Conservation (phyloP, 2,329 filamentous ascomycete species). For the Sporothrix brunneoviolacea region DNA sequence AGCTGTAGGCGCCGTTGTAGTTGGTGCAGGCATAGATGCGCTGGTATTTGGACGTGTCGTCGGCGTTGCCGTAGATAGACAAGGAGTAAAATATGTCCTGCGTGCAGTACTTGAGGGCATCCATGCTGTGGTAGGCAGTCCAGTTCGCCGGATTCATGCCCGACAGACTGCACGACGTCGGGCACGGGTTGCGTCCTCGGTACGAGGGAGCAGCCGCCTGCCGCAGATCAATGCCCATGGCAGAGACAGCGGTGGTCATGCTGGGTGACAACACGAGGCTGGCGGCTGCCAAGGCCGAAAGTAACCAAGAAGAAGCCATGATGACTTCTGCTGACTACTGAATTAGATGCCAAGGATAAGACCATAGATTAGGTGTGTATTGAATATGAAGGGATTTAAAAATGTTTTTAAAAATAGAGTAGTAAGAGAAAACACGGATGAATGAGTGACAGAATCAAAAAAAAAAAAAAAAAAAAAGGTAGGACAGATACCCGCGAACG, state of each 20-base stretch:
- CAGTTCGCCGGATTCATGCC: neutral
- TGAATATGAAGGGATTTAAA: no score
- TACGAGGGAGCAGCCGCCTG: neutral
- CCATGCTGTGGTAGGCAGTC: neutral
- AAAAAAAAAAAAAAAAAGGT: no score
- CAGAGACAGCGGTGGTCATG: neutral
- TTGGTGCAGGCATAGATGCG: constrained; percentile 17
- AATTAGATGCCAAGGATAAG: no score
- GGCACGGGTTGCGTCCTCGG: neutral
- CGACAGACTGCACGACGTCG: neutral
- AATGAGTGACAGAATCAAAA: no score
- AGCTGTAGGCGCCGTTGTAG: no score
- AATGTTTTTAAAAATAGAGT: no score
- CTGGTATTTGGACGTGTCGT: constrained; percentile 2
- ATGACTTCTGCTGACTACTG: no score
- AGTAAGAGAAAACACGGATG: no score
- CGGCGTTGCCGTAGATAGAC: constrained; percentile 10
- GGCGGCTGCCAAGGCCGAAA: neutral
- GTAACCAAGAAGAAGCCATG: no score
- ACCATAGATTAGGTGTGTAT: no score
- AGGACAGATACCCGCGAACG: no score
- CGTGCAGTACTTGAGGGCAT: neutral
- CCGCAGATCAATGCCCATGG: neutral
- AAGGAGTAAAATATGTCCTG: constrained; percentile 9
- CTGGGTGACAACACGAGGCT: neutral